Percentiles rank a stretch among this genome's conserved stretches.
These are phyloP conservation scores for Sclerotinia minor DNA, from an alignment of 2,329 filamentous ascomycete species.

Conservation along the genomic window DNA sequence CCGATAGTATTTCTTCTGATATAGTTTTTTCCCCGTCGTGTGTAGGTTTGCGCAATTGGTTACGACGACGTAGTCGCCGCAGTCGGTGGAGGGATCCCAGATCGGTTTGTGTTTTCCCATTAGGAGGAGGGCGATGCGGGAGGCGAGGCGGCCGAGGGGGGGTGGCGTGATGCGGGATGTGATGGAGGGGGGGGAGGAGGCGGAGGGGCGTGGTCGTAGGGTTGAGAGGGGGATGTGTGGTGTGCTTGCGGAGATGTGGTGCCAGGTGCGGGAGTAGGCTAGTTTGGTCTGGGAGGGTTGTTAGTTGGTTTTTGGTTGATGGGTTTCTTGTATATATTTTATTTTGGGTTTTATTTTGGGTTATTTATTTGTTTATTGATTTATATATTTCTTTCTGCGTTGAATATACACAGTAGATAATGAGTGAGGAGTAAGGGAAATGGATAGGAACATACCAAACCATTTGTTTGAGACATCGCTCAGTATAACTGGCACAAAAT, in stretches of 20 bases:
- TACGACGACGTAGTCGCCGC: constrained; percentile 97
- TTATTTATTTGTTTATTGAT: too few species aligned
- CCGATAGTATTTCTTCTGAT: constrained; percentile 93
- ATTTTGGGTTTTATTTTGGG: not conserved
- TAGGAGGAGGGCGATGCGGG: constrained; percentile 78
- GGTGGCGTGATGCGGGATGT: constrained; percentile 59
- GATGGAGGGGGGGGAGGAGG: constrained; percentile 42
- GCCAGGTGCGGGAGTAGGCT: constrained; percentile 95
- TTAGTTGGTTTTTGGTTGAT: not conserved
- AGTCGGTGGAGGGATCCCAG: constrained; percentile 95
- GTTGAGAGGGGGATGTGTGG: constrained; percentile 59
- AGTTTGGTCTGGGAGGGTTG: constrained; percentile 71
- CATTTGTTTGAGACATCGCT: constrained; percentile 78
- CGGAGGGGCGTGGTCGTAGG: constrained; percentile 46
- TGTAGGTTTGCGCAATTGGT: constrained; percentile 84
- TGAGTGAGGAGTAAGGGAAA: constrained; percentile 2
- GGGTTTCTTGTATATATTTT: not conserved
- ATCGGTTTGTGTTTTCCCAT: constrained; percentile 99
- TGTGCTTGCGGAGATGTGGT: constrained; percentile 73
- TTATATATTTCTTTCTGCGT: constrained; percentile 11
- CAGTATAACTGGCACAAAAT: constrained; percentile 31
- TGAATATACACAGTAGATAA: constrained; percentile 18
- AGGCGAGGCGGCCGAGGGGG: constrained; percentile 86
- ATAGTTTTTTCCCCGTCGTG: constrained; percentile 87
- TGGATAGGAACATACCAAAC: constrained; percentile 57